Base-by-base conservation (phyloP, 73 alveolate genomes). In the Paramecium pentaurelia region DNA sequence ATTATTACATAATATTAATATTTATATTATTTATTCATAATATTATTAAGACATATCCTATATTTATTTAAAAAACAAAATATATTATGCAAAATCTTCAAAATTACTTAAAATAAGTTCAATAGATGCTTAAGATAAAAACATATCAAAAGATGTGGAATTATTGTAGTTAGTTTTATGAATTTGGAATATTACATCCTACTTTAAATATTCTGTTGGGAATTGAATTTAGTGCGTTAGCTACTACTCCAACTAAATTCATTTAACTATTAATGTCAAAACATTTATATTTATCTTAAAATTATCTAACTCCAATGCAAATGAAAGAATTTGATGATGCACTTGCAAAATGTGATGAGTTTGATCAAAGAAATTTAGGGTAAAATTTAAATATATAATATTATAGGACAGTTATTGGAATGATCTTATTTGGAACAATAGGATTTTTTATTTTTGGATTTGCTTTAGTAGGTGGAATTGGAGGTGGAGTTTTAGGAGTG, bases 321-420 rank as follows among this genome's bases (percentile, higher is more conserved):
- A 7, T 27, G 1, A 38, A 42, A 49, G 91, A 80, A 80, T 80
- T 80, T 47, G 75, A 64, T 10, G 37, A 42, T 27, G 77, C 51
- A 8, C 47, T 80, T 6, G 10, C 20, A 0, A 27, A 16, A 8
- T 80, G 91, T 25, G 91, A 80, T 45, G 58, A 80, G 18, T 28
- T 80, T 44, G 91, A 80, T 47, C 42, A 49, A 27, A n/a, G 91
- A 7, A 80, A 80, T 0, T 80, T 80, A 18, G 91, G 91, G 91
- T 80, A 80, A 80, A 14, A 32, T 44, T 44, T 20, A 54, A 54
- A 54, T n/a, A 45, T 8, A 25, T 25, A 38, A 8, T 25, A 80
- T 45, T 4, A 27, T 80, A 80, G 91, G 34, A 27, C 47, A 4
- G 47, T 80, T 27, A 80, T 80, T 14, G 91, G 91, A 18, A 45